A percentile compares a stretch with the other conserved stretches of the same genome.
Evolutionary conservation across 768 basidiomycete genomes (phyloP).

Genomic region (Russula abietina): DNA sequence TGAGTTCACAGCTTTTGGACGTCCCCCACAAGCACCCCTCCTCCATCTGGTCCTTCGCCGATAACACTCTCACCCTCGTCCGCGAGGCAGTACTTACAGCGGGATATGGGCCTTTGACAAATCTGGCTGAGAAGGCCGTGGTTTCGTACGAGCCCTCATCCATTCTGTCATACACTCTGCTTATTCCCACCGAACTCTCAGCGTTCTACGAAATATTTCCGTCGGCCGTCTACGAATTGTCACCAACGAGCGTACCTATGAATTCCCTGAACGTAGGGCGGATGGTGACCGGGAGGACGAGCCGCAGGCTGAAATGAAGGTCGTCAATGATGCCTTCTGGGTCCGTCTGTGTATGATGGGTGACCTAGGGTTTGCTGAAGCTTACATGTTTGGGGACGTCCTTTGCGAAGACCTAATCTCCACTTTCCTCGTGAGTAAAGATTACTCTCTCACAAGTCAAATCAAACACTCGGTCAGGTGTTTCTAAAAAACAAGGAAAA

Average conservation of each 20-base stretch:
- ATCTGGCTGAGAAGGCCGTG: constrained; percentile 10
- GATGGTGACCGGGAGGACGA: not conserved
- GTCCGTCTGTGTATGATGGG: constrained; percentile 16
- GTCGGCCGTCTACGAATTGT: constrained; percentile 6
- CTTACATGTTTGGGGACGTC: constrained; percentile 27
- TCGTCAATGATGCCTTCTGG: constrained; percentile 24
- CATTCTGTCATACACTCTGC: not conserved
- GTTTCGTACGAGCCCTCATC: not conserved
- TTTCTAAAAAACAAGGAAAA: constrained; percentile 15
- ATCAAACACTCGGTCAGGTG: not conserved
- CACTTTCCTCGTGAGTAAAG: constrained; percentile 14
- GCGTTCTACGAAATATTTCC: constrained; percentile 3
- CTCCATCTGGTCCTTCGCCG: constrained; percentile 11
- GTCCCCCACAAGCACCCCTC: constrained; percentile 10
- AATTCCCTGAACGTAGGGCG: not conserved
- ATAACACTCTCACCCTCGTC: constrained; percentile 6
- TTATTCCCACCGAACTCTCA: not conserved
- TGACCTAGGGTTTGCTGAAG: constrained; percentile 26
- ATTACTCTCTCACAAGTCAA: not conserved
- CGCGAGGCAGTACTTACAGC: constrained; percentile 5
- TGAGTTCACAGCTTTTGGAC: constrained; percentile 10
- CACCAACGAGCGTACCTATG: not conserved
- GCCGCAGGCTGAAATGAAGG: constrained; percentile 5
- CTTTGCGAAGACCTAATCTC: constrained; percentile 20
- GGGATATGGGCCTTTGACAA: constrained; percentile 9